Conservation (phyloP, 2,329 filamentous ascomycete genomes). For the Monilinia fructigena region DNA sequence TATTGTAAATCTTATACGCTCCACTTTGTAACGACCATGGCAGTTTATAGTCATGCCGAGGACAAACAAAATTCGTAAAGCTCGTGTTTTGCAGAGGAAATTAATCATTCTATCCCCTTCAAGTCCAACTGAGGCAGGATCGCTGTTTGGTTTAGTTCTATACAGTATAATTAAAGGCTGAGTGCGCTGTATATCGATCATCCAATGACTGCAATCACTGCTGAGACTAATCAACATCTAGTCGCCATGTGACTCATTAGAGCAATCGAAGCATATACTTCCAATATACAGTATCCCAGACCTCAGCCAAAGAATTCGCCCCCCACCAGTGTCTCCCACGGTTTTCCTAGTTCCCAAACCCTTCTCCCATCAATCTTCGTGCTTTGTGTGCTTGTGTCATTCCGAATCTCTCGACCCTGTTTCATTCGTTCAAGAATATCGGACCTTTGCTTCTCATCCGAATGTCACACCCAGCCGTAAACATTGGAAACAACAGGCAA, state of each 20-base stretch:
- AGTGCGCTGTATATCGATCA: too few relatives aligned
- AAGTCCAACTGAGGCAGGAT: too few relatives aligned
- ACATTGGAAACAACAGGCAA: slow-evolving; percentile 76
- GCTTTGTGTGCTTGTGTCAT: slow-evolving; percentile 71
- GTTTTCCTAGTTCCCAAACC: slow-evolving; percentile 67
- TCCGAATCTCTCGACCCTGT: slow-evolving; percentile 67
- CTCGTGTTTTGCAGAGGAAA: too few relatives aligned
- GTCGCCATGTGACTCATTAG: too few relatives aligned
- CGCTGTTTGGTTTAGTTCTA: not conserved
- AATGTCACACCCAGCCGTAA: slow-evolving; percentile 77
- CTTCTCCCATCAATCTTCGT: slow-evolving; percentile 62
- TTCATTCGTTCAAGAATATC: slow-evolving; percentile 65
- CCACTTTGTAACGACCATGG: slow-evolving; percentile 26
- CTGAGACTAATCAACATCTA: not conserved
- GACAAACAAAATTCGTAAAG: slow-evolving; percentile 34
- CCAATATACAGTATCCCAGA: too few relatives aligned
- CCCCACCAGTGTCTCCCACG: slow-evolving; percentile 63
- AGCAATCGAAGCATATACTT: not conserved
- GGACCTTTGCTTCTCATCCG: slow-evolving; percentile 53
- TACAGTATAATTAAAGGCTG: not conserved
- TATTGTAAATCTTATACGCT: slow-evolving; percentile 22
- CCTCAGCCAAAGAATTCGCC: slow-evolving; percentile 39
- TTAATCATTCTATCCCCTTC: too few relatives aligned
- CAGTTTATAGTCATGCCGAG: slow-evolving; percentile 47
- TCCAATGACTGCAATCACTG: not conserved